Evolutionary conservation across 306 rosid genomes (phyloP), one percentile per base, ranked within the genome.

Genomic region (Lathyrus sativus): DNA sequence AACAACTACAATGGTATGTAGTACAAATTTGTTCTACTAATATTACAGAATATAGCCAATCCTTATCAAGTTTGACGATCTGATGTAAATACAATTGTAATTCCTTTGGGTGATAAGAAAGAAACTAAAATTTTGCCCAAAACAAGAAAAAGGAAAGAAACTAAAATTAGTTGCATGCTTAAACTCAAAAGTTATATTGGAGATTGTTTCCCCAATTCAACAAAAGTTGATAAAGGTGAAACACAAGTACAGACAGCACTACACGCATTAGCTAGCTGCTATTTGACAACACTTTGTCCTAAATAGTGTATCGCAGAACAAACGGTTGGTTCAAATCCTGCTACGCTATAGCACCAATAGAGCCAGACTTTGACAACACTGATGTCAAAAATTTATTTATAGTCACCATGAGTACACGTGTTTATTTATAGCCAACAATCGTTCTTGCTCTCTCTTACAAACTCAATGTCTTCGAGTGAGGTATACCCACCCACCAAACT

Each of bases 241-340:
- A 58, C 17, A 17, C 24, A 51, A 39, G 43, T 11, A 29, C 19
- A 63, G 64, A 58, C 64, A 68, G 19, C 29, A 70, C 67, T 29
- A 3, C 55, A 24, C 75, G 7, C 45, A 44, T 26, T 53, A 22
- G 14, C 5, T 10, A 3, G 29, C 29, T 26, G 4, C 29, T 26
- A 26, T 26, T 26, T 26, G 29, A 26, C 7, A 31, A 33, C 38
- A 33, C 38, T 6, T 33, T 5, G 8, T 33, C 38, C 38, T 33
- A 33, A 33, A 6, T 6, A 5, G 37, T 31, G 37, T 31, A 5
- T 4, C 7, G 37, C 37, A 31, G 37, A 6, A 33, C 8, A 33
- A 35, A 35, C 39, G 9, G 9, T 7, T 35, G 7, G 39, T 35
- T 35, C 39, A 35, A 1, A 35, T 35, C 39, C 39, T 35, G 39